Percentiles rank a stretch among this genome's conserved stretches.
phyloP scores from a whole-genome alignment of 73 alveolate species.

The Blepharisma japonicum region DNA sequence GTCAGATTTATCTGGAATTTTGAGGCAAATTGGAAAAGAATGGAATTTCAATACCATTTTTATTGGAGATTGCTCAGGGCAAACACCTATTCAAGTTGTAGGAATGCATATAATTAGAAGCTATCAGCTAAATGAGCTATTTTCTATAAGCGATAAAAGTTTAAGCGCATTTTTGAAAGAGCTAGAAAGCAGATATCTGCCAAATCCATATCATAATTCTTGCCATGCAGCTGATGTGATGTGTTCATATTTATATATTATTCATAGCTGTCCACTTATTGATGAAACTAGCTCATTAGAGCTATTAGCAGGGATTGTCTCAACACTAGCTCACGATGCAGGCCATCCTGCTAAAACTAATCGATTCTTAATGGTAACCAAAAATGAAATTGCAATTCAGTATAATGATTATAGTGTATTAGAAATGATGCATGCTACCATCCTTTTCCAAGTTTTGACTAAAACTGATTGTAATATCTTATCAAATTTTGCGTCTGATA shows the following conservation, averaged over 20 bases:
- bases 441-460: background rate
- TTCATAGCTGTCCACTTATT: conserved; percentile 29
- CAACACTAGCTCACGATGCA: conserved; percentile 40
- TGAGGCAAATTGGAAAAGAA: conserved; percentile 6
- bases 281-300: conserved; percentile 28
- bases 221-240: conserved; percentile 78
- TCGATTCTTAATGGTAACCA: conserved; percentile 28
- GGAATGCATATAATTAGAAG: background rate
- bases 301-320: conserved; percentile 27
- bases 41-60: conserved; percentile 28
- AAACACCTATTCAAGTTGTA: background rate
- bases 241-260: conserved; percentile 42
- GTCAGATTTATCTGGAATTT: background rate
- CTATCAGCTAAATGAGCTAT: background rate
- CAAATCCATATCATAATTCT: conserved; percentile 58
- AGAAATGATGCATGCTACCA: conserved; percentile 27
- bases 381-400: conserved; percentile 23
- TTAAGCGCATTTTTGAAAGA: background rate
- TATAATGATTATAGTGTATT: conserved; percentile 32
- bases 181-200: background rate
- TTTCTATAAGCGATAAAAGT: background rate
- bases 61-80: background rate
- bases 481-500: conserved; percentile 33
- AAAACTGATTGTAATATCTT: conserved; percentile 34
- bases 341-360: conserved; percentile 33